Evolutionary conservation across 2,329 filamentous ascomycete species (phyloP), one percentile per base, ranked within the genome.

Genomic region (Trichoderma koningiopsis): DNA sequence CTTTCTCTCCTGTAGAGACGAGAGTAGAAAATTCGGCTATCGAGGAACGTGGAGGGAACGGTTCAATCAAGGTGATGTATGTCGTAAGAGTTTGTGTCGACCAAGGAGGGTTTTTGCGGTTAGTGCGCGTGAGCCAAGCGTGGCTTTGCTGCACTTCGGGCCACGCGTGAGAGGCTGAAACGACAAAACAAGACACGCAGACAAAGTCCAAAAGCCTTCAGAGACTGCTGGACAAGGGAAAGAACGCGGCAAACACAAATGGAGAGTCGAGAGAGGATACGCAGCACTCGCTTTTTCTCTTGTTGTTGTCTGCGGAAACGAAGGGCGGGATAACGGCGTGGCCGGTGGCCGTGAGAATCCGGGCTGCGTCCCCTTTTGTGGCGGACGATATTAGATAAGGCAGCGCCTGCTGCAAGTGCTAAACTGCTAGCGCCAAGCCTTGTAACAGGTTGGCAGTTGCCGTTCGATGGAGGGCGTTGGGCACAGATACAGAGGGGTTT

Each of bases 291-390:
- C 35, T 33, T 47, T 47, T 59, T 11, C 35, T 33, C 55, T 29
- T 29, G 27, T 47, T n/a, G 52, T 47, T 57, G 37, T 64, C 52
- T 53, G 61, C 47, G 68, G 53, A 69, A 69, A 55, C 49, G 57
- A 63, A 68, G 68, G 68, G 63, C 68, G 68, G 65, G 61, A 69
- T 24, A n/a, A 35, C 68, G 68, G 68, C 68, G 68, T 70, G 63
- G 49, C 68, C 68, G 68, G 57, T 57, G 43, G 63, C 68, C 64
- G 57, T 70, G 63, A 69, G 64, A 68, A 62, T 68, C 63, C 63
- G 68, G 63, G 33, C 37, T 58, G 64, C 37, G 58, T 66, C 65
- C 64, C 68, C 64, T 70, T 70, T 70, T 70, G 68, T 70, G 68
- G 68, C 43, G 63, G 65, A 57, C 40, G 64, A 47, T 49, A 52